phyloP scores from a whole-genome alignment of 2,329 filamentous ascomycete species.

The Raffaelea arxii region DNA sequence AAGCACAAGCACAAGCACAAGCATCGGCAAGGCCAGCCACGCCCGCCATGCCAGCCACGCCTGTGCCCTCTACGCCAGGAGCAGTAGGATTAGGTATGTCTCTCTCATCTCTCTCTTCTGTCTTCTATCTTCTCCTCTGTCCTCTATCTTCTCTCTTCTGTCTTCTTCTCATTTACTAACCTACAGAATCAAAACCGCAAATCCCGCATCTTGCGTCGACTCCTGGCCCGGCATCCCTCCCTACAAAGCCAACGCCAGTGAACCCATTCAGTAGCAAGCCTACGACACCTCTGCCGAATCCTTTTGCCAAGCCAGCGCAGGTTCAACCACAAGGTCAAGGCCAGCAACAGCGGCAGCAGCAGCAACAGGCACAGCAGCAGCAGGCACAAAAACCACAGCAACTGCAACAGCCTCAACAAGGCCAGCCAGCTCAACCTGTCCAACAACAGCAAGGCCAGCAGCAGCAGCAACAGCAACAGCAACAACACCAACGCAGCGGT shows the following conservation, averaged over 20 bases:
- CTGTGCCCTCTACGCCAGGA: too few relatives aligned
- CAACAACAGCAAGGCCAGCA: conserved; percentile 9
- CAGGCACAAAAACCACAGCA: conserved; percentile 1
- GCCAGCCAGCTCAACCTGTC: too few relatives aligned
- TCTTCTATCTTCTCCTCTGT: not conserved
- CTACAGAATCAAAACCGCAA: too few relatives aligned
- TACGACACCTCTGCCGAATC: conserved; percentile 8
- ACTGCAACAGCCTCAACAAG: conserved; percentile 2
- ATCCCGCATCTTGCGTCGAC: too few relatives aligned
- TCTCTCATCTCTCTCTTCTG: not conserved
- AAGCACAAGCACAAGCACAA: too few relatives aligned
- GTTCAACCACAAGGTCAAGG: not conserved
- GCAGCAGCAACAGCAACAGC: conserved; percentile 7
- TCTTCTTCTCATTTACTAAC: not conserved
- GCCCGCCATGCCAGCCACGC: not conserved
- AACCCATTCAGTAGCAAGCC: conserved; percentile 10
- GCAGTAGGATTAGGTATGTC: too few relatives aligned
- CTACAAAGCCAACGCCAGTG: conserved; percentile 6
- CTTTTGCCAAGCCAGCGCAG: conserved; percentile 11
- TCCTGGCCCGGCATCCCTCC: too few relatives aligned
- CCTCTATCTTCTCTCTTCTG: not conserved
- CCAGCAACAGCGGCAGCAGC: not conserved
- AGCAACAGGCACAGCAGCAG: conserved; percentile 1
- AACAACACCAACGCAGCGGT: conserved; percentile 10
- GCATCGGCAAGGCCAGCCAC: not conserved